phyloP scores from a whole-genome alignment of 108 stramenopile genomes.

The Pseudonitzschia pungens region DNA sequence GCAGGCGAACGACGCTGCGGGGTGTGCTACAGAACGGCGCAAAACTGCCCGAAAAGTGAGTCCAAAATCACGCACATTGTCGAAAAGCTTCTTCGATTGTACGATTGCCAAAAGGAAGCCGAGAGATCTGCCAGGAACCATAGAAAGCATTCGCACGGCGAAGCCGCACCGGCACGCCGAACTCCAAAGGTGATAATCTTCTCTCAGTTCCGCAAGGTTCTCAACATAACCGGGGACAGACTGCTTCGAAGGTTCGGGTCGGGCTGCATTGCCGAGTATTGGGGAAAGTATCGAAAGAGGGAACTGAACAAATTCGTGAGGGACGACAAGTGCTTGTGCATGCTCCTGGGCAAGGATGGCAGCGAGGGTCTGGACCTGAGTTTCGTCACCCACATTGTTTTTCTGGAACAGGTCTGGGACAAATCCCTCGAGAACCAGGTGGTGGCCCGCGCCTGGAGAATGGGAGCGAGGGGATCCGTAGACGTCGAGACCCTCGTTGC shows the following conservation, averaged over 20 bases:
- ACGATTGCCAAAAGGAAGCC: conserved; percentile 12
- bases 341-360: conserved; percentile 90
- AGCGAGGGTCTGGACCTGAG: conserved; percentile 91
- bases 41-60: conserved; percentile 62
- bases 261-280: conserved; percentile 78
- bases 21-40: conserved; percentile 53
- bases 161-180: conserved; percentile 16
- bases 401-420: conserved; percentile 86
- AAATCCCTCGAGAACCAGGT: conserved; percentile 78
- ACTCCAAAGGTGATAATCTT: conserved; percentile 81
- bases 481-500: conserved; percentile 87
- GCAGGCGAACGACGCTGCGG: conserved; percentile 37
- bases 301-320: conserved; percentile 72
- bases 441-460: conserved; percentile 89
- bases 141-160: not conserved
- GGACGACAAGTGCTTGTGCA: conserved; percentile 61
- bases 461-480: conserved; percentile 88
- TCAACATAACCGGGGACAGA: conserved; percentile 69
- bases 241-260: conserved; percentile 68
- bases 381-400: conserved; percentile 92
- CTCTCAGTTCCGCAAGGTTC: conserved; percentile 73
- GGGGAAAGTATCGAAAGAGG: conserved; percentile 47
- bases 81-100: conserved; percentile 42
- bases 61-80: conserved; percentile 73
- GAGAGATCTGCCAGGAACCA: not conserved